Conservation (phyloP, 2,329 filamentous ascomycete species). For the Alternaria triticimaculans region DNA sequence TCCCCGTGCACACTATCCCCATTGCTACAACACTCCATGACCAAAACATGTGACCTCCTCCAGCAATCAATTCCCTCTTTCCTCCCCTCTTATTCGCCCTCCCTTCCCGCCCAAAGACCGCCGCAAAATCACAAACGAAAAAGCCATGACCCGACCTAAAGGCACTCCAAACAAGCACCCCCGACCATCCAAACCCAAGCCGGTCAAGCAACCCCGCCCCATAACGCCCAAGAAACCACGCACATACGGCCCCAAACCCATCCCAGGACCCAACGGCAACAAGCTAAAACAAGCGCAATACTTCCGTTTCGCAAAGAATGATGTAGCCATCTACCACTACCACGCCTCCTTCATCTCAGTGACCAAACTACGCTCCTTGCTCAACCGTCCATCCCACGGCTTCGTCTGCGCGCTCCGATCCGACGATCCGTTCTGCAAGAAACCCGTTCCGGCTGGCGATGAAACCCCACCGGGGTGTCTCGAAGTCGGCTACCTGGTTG, state of each 20-base stretch:
- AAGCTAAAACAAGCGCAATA: slow-evolving; percentile 16
- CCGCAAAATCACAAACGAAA: neutral
- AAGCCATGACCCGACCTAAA: neutral
- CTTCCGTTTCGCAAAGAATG: slow-evolving; percentile 16
- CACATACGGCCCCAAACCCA: neutral
- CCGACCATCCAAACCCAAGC: neutral
- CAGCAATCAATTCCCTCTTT: neutral
- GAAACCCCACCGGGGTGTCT: slow-evolving; percentile 18
- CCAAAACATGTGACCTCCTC: neutral
- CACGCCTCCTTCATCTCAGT: slow-evolving; percentile 12
- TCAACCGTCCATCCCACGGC: slow-evolving; percentile 6
- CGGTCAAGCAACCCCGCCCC: neutral
- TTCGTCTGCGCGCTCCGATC: slow-evolving; percentile 20
- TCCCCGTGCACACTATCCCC: neutral
- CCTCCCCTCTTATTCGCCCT: neutral
- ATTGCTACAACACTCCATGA: neutral
- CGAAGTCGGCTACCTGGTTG: slow-evolving; percentile 28
- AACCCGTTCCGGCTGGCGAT: slow-evolving; percentile 17
- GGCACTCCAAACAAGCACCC: neutral
- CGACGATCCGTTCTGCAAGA: slow-evolving; percentile 14
- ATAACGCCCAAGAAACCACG: neutral
- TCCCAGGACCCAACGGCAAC: neutral
- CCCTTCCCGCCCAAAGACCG: neutral
- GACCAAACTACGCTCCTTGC: neutral
- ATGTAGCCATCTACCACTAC: slow-evolving; percentile 32